A percentile compares a stretch with the other conserved stretches of the same genome.
Conservation (phyloP, 139 green algal genomes). For the Volvox reticuliferus region DNA sequence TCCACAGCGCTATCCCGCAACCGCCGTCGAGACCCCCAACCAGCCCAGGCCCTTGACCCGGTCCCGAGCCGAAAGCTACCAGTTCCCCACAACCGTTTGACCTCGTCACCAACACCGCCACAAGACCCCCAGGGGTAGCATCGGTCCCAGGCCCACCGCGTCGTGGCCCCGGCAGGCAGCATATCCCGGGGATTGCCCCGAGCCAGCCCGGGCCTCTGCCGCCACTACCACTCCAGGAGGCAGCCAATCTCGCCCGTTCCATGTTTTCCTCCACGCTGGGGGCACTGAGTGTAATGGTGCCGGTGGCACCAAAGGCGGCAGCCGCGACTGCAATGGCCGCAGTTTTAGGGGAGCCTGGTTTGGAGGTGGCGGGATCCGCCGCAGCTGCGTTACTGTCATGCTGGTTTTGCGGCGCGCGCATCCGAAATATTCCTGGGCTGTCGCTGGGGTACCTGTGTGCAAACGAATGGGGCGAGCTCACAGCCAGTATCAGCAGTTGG, state of each 20-base stretch:
- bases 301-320: neutral
- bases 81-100: neutral
- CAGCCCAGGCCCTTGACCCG: neutral
- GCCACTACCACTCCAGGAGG: neutral
- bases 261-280: slow-evolving; percentile 19
- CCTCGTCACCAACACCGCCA: neutral
- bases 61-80: too few species aligned
- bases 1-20: slow-evolving; percentile 16
- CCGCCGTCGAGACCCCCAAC: neutral
- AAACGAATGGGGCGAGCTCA: neutral
- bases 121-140: neutral
- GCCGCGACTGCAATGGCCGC: neutral
- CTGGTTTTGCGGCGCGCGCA: neutral
- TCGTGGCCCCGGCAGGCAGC: neutral
- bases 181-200: neutral
- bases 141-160: neutral
- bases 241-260: slow-evolving; percentile 17
- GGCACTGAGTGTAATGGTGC: neutral
- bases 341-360: neutral
- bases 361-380: neutral
- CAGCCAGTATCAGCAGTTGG: neutral
- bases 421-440: slow-evolving; percentile 41
- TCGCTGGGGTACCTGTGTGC: slow-evolving; percentile 64
- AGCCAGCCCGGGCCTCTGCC: neutral
- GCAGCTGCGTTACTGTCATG: neutral